Percentiles rank a stretch among this genome's conserved stretches.
These are phyloP conservation scores for Debaryomyces sp. DNA, from an alignment of 1,139 yeast species.

Conservation along the genomic window DNA sequence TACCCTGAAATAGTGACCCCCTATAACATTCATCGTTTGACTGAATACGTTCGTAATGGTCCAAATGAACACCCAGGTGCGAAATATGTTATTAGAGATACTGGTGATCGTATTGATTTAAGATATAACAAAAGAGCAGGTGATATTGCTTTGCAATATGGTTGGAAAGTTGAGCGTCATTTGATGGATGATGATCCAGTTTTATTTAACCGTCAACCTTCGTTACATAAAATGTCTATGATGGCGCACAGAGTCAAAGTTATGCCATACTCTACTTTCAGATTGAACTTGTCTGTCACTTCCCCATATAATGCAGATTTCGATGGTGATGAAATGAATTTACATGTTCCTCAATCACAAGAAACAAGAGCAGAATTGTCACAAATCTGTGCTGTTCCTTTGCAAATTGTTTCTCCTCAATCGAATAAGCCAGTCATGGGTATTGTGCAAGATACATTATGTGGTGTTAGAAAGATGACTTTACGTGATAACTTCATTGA, in stretches of 20 bases:
- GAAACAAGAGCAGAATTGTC: constrained; percentile 97
- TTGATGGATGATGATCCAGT: constrained; percentile 97
- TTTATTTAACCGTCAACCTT: constrained; percentile 97
- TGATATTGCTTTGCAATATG: constrained; percentile 95
- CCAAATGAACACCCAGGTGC: constrained; percentile 99
- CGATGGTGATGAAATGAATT: constrained; percentile 99
- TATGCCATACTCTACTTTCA: constrained; percentile 98
- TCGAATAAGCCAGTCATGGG: constrained; percentile 99
- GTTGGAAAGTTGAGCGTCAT: constrained; percentile 99
- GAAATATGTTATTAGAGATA: constrained; percentile 94
- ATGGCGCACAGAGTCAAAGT: constrained; percentile 99
- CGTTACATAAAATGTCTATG: constrained; percentile 99
- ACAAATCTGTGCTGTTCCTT: constrained; percentile 94
- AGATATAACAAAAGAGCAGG: constrained; percentile 98
- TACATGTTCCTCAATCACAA: constrained; percentile 98
- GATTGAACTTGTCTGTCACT: constrained; percentile 94
- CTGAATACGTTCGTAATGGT: constrained; percentile 94
- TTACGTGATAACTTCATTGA: constrained; percentile 86
- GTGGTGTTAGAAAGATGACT: constrained; percentile 97
- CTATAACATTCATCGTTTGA: constrained; percentile 88
- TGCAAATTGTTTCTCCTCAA: constrained; percentile 97
- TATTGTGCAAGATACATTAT: constrained; percentile 96
- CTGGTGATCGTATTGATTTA: constrained; percentile 97
- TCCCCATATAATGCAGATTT: constrained; percentile 99
- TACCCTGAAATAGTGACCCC: constrained; percentile 99